Evolutionary conservation across 2,329 filamentous ascomycete genomes (phyloP).

Genomic region (Fusarium cyanostomum): DNA sequence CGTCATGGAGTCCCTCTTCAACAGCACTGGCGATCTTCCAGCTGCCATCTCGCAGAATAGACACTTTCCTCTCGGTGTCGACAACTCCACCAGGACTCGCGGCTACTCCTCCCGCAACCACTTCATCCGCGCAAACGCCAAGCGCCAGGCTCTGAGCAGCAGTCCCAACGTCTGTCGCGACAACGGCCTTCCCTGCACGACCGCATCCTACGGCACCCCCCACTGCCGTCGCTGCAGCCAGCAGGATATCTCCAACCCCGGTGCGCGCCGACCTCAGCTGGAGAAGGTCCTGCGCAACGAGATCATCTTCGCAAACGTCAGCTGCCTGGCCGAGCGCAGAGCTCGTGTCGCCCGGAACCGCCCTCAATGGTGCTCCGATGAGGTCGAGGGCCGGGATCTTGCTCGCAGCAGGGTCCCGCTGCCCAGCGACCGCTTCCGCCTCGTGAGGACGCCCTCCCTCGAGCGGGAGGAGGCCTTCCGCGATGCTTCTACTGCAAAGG

Average conservation of each 20-base stretch:
- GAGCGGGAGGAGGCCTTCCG: constrained; percentile 60
- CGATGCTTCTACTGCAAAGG: constrained; percentile 52
- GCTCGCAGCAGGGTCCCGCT: constrained; percentile 49
- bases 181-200: constrained; percentile 36
- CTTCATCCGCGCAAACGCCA: constrained; percentile 46
- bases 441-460: constrained; percentile 52
- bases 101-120: constrained; percentile 41
- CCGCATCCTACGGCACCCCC: not conserved
- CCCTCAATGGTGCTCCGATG: constrained; percentile 31
- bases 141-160: constrained; percentile 41
- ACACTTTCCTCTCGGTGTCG: constrained; percentile 26
- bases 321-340: constrained; percentile 2
- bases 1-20: constrained; percentile 37
- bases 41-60: constrained; percentile 27
- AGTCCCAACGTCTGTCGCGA: constrained; percentile 34
- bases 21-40: constrained; percentile 36
- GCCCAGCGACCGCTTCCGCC: constrained; percentile 49
- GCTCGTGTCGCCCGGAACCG: constrained; percentile 26
- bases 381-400: constrained; percentile 49
- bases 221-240: constrained; percentile 30
- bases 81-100: constrained; percentile 19
- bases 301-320: not conserved
- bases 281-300: constrained; percentile 36
- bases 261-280: constrained; percentile 35
- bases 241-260: constrained; percentile 8